These are phyloP conservation scores for Blumeria hordei DNA, from an alignment of 2,329 filamentous ascomycete species.

Conservation along the genomic window DNA sequence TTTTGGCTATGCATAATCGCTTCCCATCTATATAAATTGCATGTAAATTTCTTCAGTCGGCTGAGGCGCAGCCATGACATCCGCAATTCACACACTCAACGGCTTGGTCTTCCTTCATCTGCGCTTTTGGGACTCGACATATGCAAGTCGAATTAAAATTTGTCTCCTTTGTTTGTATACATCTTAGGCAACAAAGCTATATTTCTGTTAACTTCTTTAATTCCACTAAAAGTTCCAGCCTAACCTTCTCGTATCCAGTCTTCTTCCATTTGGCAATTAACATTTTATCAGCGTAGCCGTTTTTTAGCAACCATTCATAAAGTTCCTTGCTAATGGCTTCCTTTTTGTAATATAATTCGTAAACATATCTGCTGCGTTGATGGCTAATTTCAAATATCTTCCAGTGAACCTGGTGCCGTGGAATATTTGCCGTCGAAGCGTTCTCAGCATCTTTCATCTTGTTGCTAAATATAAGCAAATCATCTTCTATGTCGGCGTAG, in stretches of 20 bases:
- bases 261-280: constrained; percentile 99
- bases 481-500: constrained; percentile 72
- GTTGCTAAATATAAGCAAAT: constrained; percentile 63
- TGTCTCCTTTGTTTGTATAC: constrained; percentile 98
- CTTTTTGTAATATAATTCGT: constrained; percentile 95
- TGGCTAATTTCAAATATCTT: constrained; percentile 95
- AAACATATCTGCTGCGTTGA: constrained; percentile 78
- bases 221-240: constrained; percentile 6
- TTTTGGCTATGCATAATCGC: too few species aligned
- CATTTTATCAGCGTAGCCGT: constrained; percentile 82
- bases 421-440: constrained; percentile 53
- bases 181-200: constrained; percentile 77
- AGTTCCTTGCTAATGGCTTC: constrained; percentile 79
- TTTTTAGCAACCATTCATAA: constrained; percentile 94
- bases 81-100: constrained; percentile 91
- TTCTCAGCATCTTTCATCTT: constrained; percentile 94
- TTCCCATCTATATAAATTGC: not conserved
- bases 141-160: constrained; percentile 97
- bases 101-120: constrained; percentile 73
- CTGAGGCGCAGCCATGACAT: constrained; percentile 72
- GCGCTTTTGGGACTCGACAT: constrained; percentile 73
- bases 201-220: constrained; percentile 1
- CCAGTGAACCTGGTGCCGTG: constrained; percentile 81
- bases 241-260: constrained; percentile 88
- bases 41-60: constrained; percentile 29